These are phyloP conservation scores for Arabidopsis lyrata DNA, from an alignment of 441 rosid species.

Conservation along the genomic window DNA sequence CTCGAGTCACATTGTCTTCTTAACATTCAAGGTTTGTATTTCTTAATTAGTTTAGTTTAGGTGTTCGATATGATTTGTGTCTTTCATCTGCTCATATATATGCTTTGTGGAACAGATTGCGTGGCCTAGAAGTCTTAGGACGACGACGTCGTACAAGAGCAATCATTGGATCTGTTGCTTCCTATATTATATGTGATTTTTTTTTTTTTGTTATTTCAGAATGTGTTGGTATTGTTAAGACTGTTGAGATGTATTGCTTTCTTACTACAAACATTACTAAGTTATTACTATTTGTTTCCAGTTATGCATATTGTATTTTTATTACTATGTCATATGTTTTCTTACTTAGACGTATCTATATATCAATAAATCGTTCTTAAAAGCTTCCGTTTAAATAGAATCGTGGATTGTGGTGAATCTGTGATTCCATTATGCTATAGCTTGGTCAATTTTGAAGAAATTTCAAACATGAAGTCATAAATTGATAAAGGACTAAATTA, in stretches of 20 bases:
- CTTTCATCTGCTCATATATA: background rate
- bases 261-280: constrained; percentile 10
- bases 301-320: background rate
- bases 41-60: background rate
- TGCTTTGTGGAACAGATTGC: constrained; percentile 31
- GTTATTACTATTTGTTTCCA: constrained; percentile 4
- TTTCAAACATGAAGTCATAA: background rate
- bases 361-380: background rate
- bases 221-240: constrained; percentile 26
- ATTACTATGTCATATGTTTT: background rate
- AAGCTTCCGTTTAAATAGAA: background rate
- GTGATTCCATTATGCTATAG: background rate
- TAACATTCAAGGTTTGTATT: constrained; percentile 53
- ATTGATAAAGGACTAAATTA: background rate
- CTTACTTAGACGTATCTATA: background rate
- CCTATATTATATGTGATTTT: constrained; percentile 18
- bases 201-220: background rate
- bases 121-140: constrained; percentile 32
- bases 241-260: constrained; percentile 27
- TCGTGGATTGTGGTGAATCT: background rate
- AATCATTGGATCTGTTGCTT: constrained; percentile 14
- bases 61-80: constrained; percentile 2
- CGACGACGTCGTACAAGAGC: constrained; percentile 24
- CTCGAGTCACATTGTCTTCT: constrained; percentile 61
- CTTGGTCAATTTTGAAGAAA: background rate